These are phyloP conservation scores for Chaetomiaceae sp. DNA, from an alignment of 2,329 filamentous ascomycete species.

Conservation along the genomic window DNA sequence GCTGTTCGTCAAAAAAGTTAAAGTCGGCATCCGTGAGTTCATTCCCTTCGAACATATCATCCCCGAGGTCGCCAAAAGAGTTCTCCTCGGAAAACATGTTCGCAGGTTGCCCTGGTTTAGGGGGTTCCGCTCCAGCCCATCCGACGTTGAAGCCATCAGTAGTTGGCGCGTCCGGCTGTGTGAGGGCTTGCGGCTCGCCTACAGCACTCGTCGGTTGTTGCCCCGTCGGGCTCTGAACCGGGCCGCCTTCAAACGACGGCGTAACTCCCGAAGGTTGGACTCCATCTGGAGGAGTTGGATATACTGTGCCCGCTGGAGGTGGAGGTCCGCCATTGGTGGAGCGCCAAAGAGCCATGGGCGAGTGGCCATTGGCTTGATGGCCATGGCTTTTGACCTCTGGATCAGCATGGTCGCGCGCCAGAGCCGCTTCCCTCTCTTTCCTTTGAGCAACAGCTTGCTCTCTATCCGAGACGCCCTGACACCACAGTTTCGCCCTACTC, in stretches of 20 bases:
- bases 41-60: slow-evolving; percentile 65
- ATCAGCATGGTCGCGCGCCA: slow-evolving; percentile 38
- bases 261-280: slow-evolving; percentile 49
- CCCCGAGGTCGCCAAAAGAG: slow-evolving; percentile 62
- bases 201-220: slow-evolving; percentile 27
- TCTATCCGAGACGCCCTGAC: slow-evolving; percentile 37
- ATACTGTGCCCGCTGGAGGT: slow-evolving; percentile 47
- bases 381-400: slow-evolving; percentile 35
- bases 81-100: slow-evolving; percentile 46
- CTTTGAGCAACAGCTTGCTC: slow-evolving; percentile 43
- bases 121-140: slow-evolving; percentile 37
- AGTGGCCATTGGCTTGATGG: slow-evolving; percentile 44
- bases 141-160: slow-evolving; percentile 31
- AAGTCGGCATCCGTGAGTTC: slow-evolving; percentile 79
- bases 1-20: slow-evolving; percentile 69
- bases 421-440: slow-evolving; percentile 44
- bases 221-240: slow-evolving; percentile 48
- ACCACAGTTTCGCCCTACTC: slow-evolving; percentile 44
- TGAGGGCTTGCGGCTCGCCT: slow-evolving; percentile 35
- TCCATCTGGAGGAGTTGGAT: slow-evolving; percentile 66
- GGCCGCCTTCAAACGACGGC: slow-evolving; percentile 49
- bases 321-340: slow-evolving; percentile 38
- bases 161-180: slow-evolving; percentile 24
- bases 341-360: slow-evolving; percentile 46
- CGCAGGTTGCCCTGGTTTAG: slow-evolving; percentile 42